Percentiles rank a stretch among this genome's conserved stretches.
Evolutionary conservation across 139 green algal genomes (phyloP).

Genomic region (Chlamydomonas schloesseri): DNA sequence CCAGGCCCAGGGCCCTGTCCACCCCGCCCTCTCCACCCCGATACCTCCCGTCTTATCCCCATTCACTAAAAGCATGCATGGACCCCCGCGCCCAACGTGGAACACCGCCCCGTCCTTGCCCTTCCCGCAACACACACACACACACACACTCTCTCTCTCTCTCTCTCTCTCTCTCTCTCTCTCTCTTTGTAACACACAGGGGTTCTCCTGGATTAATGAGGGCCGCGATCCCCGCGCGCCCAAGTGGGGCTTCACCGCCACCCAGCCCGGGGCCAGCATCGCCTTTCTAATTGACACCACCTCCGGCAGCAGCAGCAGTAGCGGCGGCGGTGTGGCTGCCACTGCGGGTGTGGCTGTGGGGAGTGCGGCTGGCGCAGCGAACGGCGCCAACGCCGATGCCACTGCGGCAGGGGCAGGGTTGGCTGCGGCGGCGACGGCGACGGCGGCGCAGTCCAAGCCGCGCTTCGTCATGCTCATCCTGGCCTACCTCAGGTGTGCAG

Average conservation of each 20-base stretch:
- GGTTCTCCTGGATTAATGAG: constrained; percentile 29
- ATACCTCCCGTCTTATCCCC: no score
- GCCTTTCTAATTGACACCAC: not conserved
- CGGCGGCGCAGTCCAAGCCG: not conserved
- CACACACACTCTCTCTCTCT: not conserved
- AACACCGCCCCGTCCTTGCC: no score
- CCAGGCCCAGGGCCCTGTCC: no score
- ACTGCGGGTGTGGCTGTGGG: not conserved
- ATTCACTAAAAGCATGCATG: no score
- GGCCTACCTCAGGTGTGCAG: constrained; percentile 15
- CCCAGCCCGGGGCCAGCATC: not conserved
- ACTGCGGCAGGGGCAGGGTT: not conserved
- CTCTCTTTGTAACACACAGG: no score
- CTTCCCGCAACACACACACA: not conserved
- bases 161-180: no score
- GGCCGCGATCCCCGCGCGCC: not conserved
- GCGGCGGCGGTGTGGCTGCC: no score
- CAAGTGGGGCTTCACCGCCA: constrained; percentile 34
- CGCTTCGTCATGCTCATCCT: not conserved
- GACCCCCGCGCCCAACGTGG: no score
- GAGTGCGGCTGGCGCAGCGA: not conserved
- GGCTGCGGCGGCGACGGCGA: not conserved
- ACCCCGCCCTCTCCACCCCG: no score
- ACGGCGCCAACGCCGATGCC: not conserved
- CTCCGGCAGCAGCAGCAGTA: no score